phyloP scores from a whole-genome alignment of 2,329 filamentous ascomycete species.

The Tolypocladium paradoxum region DNA sequence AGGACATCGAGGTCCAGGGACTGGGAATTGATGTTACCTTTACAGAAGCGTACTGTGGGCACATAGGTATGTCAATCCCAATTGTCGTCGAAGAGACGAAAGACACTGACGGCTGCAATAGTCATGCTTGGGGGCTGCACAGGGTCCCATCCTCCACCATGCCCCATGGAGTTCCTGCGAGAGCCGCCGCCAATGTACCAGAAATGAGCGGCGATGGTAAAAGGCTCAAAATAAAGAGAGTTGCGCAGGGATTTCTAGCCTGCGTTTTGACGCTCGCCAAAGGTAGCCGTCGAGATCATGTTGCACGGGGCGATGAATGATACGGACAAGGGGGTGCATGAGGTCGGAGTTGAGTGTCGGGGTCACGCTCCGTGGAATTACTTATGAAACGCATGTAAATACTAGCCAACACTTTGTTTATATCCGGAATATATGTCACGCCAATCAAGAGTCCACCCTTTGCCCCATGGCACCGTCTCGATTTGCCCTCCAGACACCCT shows the following conservation, averaged over 20 bases:
- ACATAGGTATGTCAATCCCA: constrained; percentile 18
- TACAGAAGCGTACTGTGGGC: constrained; percentile 24
- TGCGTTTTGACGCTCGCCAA: neutral
- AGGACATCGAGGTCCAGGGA: constrained; percentile 21
- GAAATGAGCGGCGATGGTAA: neutral
- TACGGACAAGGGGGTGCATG: neutral
- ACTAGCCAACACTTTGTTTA: neutral
- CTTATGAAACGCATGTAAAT: too few species aligned
- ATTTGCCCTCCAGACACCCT: constrained; percentile 82
- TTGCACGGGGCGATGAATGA: neutral
- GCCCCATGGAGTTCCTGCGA: constrained; percentile 25
- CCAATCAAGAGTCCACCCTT: constrained; percentile 22
- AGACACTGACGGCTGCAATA: constrained; percentile 4
- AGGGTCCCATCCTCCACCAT: constrained; percentile 19
- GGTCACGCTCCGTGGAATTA: too few species aligned
- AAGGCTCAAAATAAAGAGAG: too few species aligned
- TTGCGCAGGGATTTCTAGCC: too few species aligned
- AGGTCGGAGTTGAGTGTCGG: neutral
- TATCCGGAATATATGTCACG: neutral
- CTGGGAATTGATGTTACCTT: constrained; percentile 23
- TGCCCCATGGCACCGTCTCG: constrained; percentile 56
- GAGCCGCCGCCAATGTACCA: constrained; percentile 26
- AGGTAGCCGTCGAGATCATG: neutral
- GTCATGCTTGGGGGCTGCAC: constrained; percentile 24
- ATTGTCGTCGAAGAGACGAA: neutral